Base-by-base conservation (phyloP, 225 moss, liverwort and hornwort genomes). In the Bryum argenteum region DNA sequence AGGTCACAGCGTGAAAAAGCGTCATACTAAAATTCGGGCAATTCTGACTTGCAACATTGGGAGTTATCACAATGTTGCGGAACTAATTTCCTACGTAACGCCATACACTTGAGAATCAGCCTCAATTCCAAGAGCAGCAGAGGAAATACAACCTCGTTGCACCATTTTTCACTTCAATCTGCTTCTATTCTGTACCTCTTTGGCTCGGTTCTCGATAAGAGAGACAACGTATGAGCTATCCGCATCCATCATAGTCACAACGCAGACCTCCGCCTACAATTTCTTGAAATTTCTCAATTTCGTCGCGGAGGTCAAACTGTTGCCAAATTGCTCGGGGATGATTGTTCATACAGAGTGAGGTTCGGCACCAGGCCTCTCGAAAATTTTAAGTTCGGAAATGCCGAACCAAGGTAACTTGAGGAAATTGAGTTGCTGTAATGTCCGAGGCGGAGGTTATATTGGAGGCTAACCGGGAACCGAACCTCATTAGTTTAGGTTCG, bases 201-300 rank as follows among this genome's bases (percentile, higher is more conserved):
- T 85, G 20, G 85, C 85, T 74, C 85, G 80, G 57, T 89, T 86
- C 63, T 86, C 83, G 23, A 89, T 89, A 57, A 89, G 63, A 45
- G 85, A 80, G 24, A 89, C 83, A 66, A 81, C 76, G 14, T 78
- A 89, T 42, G 78, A 78, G 58, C 78, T 70, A 52, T 80, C 40
- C 56, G 74, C 80, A 52, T 86, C 86, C 57, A 17, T 80, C 83
- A 86, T 86, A 37, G 51, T 52, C 4, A 83, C 60, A 61, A 9
- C 18, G 12, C 2, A 7, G 58, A 40, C 53, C 71, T 75, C 39
- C 21, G 21, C 56, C 58, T 58, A 26, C 20, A 43, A 65, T 50
- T 47, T 9, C 12, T 18, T 10, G 40, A 71, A 21, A 71, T 19
- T n/a, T n/a, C n/a, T 24, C 48, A 54, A 19, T 28, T 37, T 9